Base-by-base conservation (phyloP, 164 flowering plant species). In the Berberis thunbergii region DNA sequence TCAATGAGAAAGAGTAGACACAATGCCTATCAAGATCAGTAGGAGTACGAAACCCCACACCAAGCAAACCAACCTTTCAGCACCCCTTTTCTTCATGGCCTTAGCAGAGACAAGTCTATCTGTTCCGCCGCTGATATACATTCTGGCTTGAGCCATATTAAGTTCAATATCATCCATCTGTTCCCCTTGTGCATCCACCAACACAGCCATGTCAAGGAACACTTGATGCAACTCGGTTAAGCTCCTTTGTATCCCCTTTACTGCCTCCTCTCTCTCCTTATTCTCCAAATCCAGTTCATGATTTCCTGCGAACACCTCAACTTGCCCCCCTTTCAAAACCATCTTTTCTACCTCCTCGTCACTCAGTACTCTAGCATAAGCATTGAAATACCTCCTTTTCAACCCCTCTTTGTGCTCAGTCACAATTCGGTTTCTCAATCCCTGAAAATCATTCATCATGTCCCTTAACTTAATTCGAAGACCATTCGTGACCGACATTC, bases 151-250 rank as follows among this genome's bases (percentile, higher is more conserved):
- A 2, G 67, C 84, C 66, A 88, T 79, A 73, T 90, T 86, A 43
- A 73, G 66, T 59, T 90, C 92, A 8, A 90, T 88, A 38, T 82
- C 81, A 53, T 86, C 84, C 43, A 88, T 66, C 68, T 78, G 63
- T 26, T 78, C 92, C 2, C 91, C 95, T 62, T 90, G 95, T 8
- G 76, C 59, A 67, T 85, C 95, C 4, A 88, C 90, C 69, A 88
- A 55, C 63, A 88, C 80, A 5, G 97, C 88, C 97, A 89, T 89
- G 69, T 89, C 97, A 4, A 86, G 84, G 65, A 91, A 88, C 40
- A 88, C 85, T 62, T 91, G 89, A 61, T 86, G 93, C 63, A 91
- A 76, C 73, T 76, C 83, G 7, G 69, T 72, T 80, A 91, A 72
- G 54, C 92, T 91, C 66, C 77, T 85, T 78, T 79, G 82, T 2